Evolutionary conservation across 805 yeast genomes (phyloP).

Genomic region (Candida piceae): DNA sequence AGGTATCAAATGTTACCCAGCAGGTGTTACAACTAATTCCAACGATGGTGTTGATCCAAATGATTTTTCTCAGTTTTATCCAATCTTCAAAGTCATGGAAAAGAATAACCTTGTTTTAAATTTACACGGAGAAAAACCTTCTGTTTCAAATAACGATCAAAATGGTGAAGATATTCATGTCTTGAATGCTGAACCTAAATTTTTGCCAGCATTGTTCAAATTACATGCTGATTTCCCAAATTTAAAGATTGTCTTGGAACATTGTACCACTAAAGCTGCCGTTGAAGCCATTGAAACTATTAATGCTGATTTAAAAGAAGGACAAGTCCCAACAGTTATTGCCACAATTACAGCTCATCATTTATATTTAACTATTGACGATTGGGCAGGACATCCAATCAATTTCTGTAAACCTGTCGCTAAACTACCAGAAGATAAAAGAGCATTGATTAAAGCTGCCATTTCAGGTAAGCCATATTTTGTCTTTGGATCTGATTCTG

Average conservation of each 20-base stretch:
- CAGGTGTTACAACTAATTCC: slow-evolving; percentile 98
- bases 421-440: slow-evolving; percentile 78
- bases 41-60: slow-evolving; percentile 88
- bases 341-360: slow-evolving; percentile 98
- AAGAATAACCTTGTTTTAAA: slow-evolving; percentile 72
- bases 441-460: slow-evolving; percentile 82
- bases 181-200: slow-evolving; percentile 88
- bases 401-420: slow-evolving; percentile 98
- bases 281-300: slow-evolving; percentile 68
- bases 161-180: slow-evolving; percentile 72
- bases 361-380: slow-evolving; percentile 78
- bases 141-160: slow-evolving; percentile 33
- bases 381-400: slow-evolving; percentile 95
- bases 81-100: slow-evolving; percentile 86
- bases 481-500: slow-evolving; percentile 96
- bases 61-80: slow-evolving; percentile 84
- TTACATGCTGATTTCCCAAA: slow-evolving; percentile 81
- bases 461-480: slow-evolving; percentile 87
- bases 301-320: slow-evolving; percentile 37
- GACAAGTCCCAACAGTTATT: slow-evolving; percentile 54
- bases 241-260: slow-evolving; percentile 83
- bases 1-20: slow-evolving; percentile 97
- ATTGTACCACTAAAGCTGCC: slow-evolving; percentile 91
- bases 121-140: slow-evolving; percentile 94
- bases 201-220: slow-evolving; percentile 80